Conservation (phyloP, 208 protist genomes). For the Crithidia mellificae region DNA sequence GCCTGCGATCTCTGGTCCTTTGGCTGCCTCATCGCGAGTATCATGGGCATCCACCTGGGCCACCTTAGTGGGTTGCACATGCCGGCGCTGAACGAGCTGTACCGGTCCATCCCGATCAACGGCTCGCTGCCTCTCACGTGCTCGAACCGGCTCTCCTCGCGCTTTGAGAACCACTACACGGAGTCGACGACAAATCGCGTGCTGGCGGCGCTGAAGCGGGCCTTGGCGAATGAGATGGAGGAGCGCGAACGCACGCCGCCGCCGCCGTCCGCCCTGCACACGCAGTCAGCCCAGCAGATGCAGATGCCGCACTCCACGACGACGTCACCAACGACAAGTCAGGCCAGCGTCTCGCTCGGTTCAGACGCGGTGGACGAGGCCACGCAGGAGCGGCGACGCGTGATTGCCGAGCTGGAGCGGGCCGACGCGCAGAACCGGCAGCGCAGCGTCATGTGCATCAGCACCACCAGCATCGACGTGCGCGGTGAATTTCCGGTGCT, state of each 20-base stretch:
- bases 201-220: conserved; percentile 49
- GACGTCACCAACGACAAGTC: not conserved
- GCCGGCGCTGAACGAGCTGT: conserved; percentile 68
- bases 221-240: conserved; percentile 24
- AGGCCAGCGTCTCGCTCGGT: conserved; percentile 1
- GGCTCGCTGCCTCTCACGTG: conserved; percentile 60
- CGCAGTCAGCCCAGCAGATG: not conserved
- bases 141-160: conserved; percentile 41
- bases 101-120: conserved; percentile 41
- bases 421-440: conserved; percentile 8
- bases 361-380: conserved; percentile 8
- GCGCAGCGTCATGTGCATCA: conserved; percentile 52
- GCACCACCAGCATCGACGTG: conserved; percentile 39
- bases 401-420: conserved; percentile 9
- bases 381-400: conserved; percentile 12
- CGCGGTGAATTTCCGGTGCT: conserved; percentile 38
- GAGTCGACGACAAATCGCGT: conserved; percentile 37
- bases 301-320: not conserved
- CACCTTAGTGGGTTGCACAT: conserved; percentile 74
- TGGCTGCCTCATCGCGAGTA: conserved; percentile 74
- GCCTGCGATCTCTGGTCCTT: conserved; percentile 86
- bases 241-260: conserved; percentile 30
- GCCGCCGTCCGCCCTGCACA: conserved; percentile 4
- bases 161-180: conserved; percentile 52
- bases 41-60: conserved; percentile 74